Conservation (phyloP, 345 rosid species). For the Crucihimalaya himalaica region DNA sequence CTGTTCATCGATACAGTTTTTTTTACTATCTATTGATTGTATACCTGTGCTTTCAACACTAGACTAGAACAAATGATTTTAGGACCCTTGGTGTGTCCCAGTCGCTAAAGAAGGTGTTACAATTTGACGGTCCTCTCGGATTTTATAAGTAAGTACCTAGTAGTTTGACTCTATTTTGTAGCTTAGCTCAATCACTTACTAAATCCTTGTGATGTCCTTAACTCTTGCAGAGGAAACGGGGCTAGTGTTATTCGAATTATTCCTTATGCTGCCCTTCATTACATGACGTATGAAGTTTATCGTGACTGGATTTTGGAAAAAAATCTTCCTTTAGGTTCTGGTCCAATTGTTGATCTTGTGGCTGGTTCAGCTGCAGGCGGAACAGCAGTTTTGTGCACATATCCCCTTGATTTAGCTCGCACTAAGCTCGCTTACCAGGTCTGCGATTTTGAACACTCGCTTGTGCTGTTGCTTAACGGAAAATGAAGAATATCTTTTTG, state of each 20-base stretch:
- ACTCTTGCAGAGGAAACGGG: constrained; percentile 77
- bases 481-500: not conserved
- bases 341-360: constrained; percentile 85
- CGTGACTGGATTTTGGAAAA: constrained; percentile 85
- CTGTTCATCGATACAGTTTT: not conserved
- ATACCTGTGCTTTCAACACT: constrained; percentile 11
- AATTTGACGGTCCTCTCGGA: constrained; percentile 82
- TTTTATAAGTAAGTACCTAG: constrained; percentile 69
- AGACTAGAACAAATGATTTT: constrained; percentile 89
- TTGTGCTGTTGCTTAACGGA: not conserved
- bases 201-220: constrained; percentile 26
- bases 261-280: constrained; percentile 96
- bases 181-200: constrained; percentile 21
- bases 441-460: constrained; percentile 10
- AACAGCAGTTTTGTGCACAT: constrained; percentile 94
- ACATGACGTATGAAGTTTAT: constrained; percentile 92
- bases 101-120: constrained; percentile 70
- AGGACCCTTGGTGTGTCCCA: constrained; percentile 73
- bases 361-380: constrained; percentile 98
- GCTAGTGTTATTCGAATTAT: constrained; percentile 92
- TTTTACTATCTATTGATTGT: constrained; percentile 13
- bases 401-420: constrained; percentile 94
- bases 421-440: constrained; percentile 99
- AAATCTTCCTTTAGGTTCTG: constrained; percentile 69
- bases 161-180: constrained; percentile 5